Conservation (phyloP, 1,284 basidiomycete species). For the Sphaerobolus stellatus region DNA sequence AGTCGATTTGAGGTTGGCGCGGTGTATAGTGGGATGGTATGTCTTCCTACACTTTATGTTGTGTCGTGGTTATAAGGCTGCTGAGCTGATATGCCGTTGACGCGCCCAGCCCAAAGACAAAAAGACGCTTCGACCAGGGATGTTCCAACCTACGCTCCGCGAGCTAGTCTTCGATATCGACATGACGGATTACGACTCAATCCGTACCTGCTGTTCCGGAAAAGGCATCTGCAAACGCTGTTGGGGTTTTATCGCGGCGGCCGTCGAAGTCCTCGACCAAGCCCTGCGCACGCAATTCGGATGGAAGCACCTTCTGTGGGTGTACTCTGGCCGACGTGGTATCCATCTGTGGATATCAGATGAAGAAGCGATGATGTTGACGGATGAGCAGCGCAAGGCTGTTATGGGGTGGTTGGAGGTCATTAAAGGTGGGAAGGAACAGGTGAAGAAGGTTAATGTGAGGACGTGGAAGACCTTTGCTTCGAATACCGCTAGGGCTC, state of each 20-base stretch:
- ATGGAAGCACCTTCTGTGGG: conserved; percentile 85
- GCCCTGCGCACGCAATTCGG: conserved; percentile 86
- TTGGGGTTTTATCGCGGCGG: conserved; percentile 93
- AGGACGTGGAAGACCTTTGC: conserved; percentile 42
- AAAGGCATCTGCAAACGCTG: conserved; percentile 92
- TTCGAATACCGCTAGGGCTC: no score
- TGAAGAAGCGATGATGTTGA: conserved; percentile 80
- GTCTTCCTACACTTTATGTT: conserved; percentile 27
- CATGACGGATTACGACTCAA: conserved; percentile 98
- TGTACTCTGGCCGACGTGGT: conserved; percentile 96
- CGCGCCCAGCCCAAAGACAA: conserved; percentile 94
- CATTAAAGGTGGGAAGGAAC: conserved; percentile 80
- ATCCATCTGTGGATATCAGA: conserved; percentile 99
- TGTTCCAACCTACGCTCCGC: conserved; percentile 77
- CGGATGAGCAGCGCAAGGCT: conserved; percentile 87
- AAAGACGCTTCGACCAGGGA: conserved; percentile 77
- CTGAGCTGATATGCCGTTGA: conserved; percentile 9
- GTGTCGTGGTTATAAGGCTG: conserved; percentile 16
- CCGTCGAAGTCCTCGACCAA: conserved; percentile 85
- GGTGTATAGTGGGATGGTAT: conserved; percentile 83
- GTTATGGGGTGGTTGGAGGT: conserved; percentile 89
- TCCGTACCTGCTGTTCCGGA: conserved; percentile 93
- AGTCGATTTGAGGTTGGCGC: conserved; percentile 97
- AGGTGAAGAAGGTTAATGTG: conserved; percentile 83
- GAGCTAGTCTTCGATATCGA: conserved; percentile 99